phyloP scores from a whole-genome alignment of 2,329 filamentous ascomycete species.

The Cladosporium sp. region DNA sequence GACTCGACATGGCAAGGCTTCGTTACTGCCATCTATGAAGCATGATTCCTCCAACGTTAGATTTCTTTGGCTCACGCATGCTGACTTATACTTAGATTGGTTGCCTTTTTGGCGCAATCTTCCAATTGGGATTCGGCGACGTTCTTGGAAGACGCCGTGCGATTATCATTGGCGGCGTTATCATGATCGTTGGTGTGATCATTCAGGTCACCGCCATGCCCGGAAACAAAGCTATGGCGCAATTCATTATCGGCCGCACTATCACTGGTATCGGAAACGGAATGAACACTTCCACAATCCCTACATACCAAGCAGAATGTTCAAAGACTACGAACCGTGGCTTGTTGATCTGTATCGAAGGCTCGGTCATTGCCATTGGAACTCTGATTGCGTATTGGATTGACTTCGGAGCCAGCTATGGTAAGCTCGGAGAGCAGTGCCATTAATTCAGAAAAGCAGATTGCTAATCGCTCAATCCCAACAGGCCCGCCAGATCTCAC shows the following conservation, averaged over 20 bases:
- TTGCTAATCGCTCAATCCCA: not conserved
- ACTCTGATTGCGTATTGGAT: constrained; percentile 53
- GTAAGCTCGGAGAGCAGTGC: constrained; percentile 20
- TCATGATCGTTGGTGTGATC: constrained; percentile 50
- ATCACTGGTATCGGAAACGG: constrained; percentile 52
- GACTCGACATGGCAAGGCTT: constrained; percentile 43
- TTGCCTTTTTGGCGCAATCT: constrained; percentile 15
- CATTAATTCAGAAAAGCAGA: no score
- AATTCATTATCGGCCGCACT: constrained; percentile 50
- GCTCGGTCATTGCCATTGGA: not conserved
- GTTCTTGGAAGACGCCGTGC: constrained; percentile 1
- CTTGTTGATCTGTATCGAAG: constrained; percentile 35
- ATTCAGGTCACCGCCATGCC: constrained; percentile 49
- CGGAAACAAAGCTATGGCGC: constrained; percentile 43
- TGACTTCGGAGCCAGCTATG: constrained; percentile 41
- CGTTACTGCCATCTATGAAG: constrained; percentile 32
- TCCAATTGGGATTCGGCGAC: constrained; percentile 12
- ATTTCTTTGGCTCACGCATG: no score
- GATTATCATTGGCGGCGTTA: constrained; percentile 26
- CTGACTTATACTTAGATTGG: not conserved
- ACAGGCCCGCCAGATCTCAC: constrained; percentile 40
- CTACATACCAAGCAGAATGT: constrained; percentile 51
- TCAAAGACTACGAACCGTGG: constrained; percentile 51
- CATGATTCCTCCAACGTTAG: no score
- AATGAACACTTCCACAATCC: constrained; percentile 52